Conservation (phyloP, 2,329 filamentous ascomycete genomes). For the Claviceps lovelessii region DNA sequence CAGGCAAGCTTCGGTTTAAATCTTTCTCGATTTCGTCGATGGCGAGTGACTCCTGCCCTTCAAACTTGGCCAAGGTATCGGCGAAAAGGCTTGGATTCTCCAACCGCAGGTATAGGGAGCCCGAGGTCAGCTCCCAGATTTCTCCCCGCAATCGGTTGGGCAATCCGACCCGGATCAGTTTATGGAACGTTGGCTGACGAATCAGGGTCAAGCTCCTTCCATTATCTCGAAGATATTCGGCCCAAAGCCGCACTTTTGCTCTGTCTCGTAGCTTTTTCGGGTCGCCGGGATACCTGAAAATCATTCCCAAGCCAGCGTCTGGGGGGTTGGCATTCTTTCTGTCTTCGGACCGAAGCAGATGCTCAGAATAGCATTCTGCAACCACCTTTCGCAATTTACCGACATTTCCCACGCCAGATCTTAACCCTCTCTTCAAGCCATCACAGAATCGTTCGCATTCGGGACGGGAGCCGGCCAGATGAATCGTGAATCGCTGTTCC, state of each 20-base stretch:
- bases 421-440: slow-evolving; percentile 76
- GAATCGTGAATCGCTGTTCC: slow-evolving; percentile 80
- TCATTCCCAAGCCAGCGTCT: slow-evolving; percentile 84
- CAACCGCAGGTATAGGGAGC: slow-evolving; percentile 75
- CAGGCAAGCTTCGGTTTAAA: slow-evolving; percentile 84
- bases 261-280: slow-evolving; percentile 83
- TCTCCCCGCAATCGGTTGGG: slow-evolving; percentile 88
- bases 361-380: slow-evolving; percentile 81
- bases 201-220: slow-evolving; percentile 85
- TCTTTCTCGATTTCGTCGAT: slow-evolving; percentile 99
- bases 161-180: slow-evolving; percentile 86
- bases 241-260: slow-evolving; percentile 96
- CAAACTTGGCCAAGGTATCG: slow-evolving; percentile 71
- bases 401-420: slow-evolving; percentile 77
- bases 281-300: slow-evolving; percentile 91
- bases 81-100: slow-evolving; percentile 72
- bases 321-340: slow-evolving; percentile 46
- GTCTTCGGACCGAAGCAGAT: slow-evolving; percentile 50
- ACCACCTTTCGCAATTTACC: slow-evolving; percentile 70
- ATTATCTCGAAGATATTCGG: slow-evolving; percentile 90
- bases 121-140: slow-evolving; percentile 89
- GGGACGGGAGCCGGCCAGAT: slow-evolving; percentile 76
- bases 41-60: slow-evolving; percentile 77
- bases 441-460: slow-evolving; percentile 94
- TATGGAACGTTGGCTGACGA: slow-evolving; percentile 93